Conservation (phyloP, 176 grass and related monocot species). For the Luzula sylvatica region DNA sequence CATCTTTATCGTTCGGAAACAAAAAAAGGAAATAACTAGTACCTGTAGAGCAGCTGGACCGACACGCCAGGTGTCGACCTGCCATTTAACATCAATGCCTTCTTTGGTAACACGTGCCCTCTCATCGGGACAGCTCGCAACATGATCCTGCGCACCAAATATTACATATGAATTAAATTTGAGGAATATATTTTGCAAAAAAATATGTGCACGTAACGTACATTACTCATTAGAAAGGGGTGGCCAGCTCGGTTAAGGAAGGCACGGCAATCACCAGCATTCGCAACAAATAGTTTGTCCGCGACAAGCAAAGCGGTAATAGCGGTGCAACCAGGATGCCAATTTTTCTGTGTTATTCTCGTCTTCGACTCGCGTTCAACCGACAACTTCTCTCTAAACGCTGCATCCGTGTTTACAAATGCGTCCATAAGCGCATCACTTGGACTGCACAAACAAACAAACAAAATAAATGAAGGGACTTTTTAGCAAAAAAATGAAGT, state of each 20-base stretch:
- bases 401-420: conserved; percentile 57
- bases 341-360: conserved; percentile 48
- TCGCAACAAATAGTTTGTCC: conserved; percentile 90
- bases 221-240: conserved; percentile 79
- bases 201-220: conserved; percentile 3
- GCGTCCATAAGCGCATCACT: conserved; percentile 55
- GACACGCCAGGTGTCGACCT: conserved; percentile 90
- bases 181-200: no score
- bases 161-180: no score
- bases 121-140: conserved; percentile 71
- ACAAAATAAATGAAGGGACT: no score
- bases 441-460: conserved; percentile 67
- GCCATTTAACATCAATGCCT: conserved; percentile 91
- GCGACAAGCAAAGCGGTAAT: conserved; percentile 58
- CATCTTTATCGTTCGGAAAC: not conserved
- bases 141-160: conserved; percentile 93
- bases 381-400: conserved; percentile 73
- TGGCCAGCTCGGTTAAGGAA: conserved; percentile 59
- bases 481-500: conserved; percentile 25
- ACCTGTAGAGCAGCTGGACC: conserved; percentile 97
- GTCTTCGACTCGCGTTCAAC: conserved; percentile 59
- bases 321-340: conserved; percentile 94
- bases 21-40: conserved; percentile 6
- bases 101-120: conserved; percentile 63
- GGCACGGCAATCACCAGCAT: conserved; percentile 96